Evolutionary conservation across 116 monocot genomes (phyloP).

Genomic region (Dioscorea cayenensis): DNA sequence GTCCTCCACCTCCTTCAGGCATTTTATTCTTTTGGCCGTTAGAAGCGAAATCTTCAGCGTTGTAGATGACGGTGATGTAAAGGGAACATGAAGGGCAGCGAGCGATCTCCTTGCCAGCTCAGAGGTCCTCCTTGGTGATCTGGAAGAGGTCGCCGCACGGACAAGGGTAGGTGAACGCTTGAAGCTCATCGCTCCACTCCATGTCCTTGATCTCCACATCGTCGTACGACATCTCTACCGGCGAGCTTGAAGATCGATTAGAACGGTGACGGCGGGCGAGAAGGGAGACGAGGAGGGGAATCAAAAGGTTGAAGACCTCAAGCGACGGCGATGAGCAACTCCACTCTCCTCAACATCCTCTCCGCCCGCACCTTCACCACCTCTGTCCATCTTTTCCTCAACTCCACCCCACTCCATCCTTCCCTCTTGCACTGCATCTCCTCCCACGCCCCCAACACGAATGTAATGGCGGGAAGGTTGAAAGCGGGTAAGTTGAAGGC

Average conservation of each 20-base stretch:
- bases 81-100: constrained; percentile 92
- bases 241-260: neutral
- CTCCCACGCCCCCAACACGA: constrained; percentile 75
- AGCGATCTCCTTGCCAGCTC: constrained; percentile 84
- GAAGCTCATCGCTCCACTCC: constrained; percentile 94
- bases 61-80: constrained; percentile 91
- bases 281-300: too few relatives aligned
- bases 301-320: constrained; percentile 8
- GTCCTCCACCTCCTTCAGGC: constrained; percentile 55
- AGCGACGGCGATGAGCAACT: constrained; percentile 80
- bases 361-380: constrained; percentile 58
- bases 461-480: too few relatives aligned
- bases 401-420: constrained; percentile 50
- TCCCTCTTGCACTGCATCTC: constrained; percentile 68
- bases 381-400: constrained; percentile 57
- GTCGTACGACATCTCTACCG: constrained; percentile 73
- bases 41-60: constrained; percentile 68
- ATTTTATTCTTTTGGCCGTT: neutral
- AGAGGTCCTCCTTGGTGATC: constrained; percentile 82
- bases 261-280: neutral
- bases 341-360: constrained; percentile 88
- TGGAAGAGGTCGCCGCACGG: constrained; percentile 98
- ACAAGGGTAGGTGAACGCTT: constrained; percentile 87
- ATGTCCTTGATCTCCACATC: constrained; percentile 98
- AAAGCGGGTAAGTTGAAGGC: too few relatives aligned